Base-by-base conservation (phyloP, 2,329 filamentous ascomycete species). In the Diplodia seriata region DNA sequence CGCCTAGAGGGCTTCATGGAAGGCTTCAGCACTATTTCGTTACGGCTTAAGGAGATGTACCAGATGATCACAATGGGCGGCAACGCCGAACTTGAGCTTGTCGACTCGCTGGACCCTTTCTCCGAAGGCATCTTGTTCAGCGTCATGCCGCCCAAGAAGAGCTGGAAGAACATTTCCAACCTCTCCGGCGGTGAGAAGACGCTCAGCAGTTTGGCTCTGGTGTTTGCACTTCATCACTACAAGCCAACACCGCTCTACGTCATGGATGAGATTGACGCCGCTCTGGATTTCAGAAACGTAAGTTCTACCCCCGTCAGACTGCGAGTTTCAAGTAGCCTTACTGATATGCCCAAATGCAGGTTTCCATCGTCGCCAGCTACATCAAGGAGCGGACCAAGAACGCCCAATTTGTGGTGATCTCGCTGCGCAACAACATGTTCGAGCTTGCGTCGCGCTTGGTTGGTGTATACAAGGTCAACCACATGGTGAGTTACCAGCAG, bases 21-120 rank as follows among this genome's bases (percentile, higher is more conserved):
- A 77, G 95, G 96, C 49, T 98, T 99, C 83, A 91, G 90, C 75
- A 91, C 89, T 70, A 99, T 99, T 79, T 98, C 94, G 1, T 85
- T 97, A 29, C 91, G 94, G 0, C 85, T 99, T 55, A 99, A 99
- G 83, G 95, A 99, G 77, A 99, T 99, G 95, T 99, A 99, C 82
- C 95, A 99, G 78, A 97, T 99, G 94, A 99, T 99, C 78, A 99
- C 95, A 26, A 98, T 99, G 93, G 95, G 95, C 70, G 95, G 95
- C 67, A 99, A 99, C 74, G 95, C 95, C 0, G 95, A 99, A 81
- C 87, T 99, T 14, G 96, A 99, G 79, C 89, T 99, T 29, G 95
- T 99, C 50, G 95, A 99, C 82, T 94, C 91, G 20, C 84, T 99
- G 2, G 96, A 99, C 78, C 95, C 95, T 0, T 99, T 99, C 84